Evolutionary conservation across 352 stramenopile genomes (phyloP).

Genomic region (Thraustochytrium striatum): DNA sequence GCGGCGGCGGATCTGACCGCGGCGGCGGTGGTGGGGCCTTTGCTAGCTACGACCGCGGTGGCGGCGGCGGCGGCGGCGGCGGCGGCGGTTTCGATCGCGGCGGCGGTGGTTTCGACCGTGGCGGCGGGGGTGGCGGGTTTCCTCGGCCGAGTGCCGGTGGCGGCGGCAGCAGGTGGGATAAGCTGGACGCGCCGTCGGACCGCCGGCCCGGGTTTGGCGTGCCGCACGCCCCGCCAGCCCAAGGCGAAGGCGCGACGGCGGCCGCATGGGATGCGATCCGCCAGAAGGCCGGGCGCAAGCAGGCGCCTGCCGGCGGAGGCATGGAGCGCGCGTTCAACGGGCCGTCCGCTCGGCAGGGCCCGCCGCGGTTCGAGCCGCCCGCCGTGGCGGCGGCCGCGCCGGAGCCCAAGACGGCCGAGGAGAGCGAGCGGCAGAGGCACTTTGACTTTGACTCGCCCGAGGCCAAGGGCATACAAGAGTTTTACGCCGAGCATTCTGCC

Average conservation of each 20-base stretch:
- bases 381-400: no score
- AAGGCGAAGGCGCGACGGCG: not conserved
- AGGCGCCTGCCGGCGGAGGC: not conserved
- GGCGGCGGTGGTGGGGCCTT: not conserved
- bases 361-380: no score
- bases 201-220: not conserved
- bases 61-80: not conserved
- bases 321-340: no score
- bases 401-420: not conserved
- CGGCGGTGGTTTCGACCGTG: not conserved
- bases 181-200: not conserved
- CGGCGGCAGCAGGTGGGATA: not conserved
- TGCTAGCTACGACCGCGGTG: not conserved
- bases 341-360: no score
- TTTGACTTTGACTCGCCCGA: conserved; percentile 28
- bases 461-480: not conserved
- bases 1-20: not conserved
- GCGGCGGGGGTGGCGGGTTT: not conserved
- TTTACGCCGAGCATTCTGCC: not conserved
- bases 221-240: not conserved
- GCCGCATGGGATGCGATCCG: not conserved
- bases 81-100: not conserved
- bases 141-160: not conserved
- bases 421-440: conserved; percentile 28
- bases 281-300: not conserved